Base-by-base conservation (phyloP, 2,329 filamentous ascomycete species). In the Cercospora berteroae region DNA sequence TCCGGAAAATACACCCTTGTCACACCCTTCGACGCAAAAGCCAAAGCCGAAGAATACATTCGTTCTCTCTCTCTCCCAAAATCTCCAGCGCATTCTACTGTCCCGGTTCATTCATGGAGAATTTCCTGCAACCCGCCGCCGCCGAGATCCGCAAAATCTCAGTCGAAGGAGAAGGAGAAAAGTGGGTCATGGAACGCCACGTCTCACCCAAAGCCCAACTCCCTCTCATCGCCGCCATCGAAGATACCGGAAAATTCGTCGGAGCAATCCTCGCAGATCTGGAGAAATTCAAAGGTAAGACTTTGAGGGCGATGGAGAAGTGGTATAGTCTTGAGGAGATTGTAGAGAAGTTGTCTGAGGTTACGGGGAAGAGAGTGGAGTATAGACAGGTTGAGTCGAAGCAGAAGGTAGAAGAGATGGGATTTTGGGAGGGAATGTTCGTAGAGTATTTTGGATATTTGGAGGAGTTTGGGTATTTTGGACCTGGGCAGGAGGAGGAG, bases 11-110 rank as follows among this genome's bases (percentile, higher is more conserved):
- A 82, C 64, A 76, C 66, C 8, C 73, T 75, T 5, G 77, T 81
- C 1, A 79, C 77, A 39, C 79, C 83, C 67, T 83, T 81, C 65
- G 80, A 83, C 42, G 73, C 75, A 13, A 83, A 83, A 68, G 80
- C 79, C 8, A 71, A 73, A 20, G 63, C 63, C 8, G 63, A 68
- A 33, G 44, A 66, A 12, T 71, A 72, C 55, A 72, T 72, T 84
- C 12, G 85, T n/a, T n/a, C 83, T 61, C 82, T 82, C 76, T 69
- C 2, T 63, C 68, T 2, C 67, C 74, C 42, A 66, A 66, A 25
- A 25, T 52, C 5, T 52, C 48, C 20, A 70, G 62, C 23, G 68
- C 66, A 1, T 73, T 74, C 44, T 50, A 74, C 10, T 63, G 69
- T 13, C 64, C 69, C 0, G 70, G 69, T 44, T 65, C 55, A 20